These are phyloP conservation scores for Zygoascus biomembranicola DNA, from an alignment of 805 yeast species.

Conservation along the genomic window DNA sequence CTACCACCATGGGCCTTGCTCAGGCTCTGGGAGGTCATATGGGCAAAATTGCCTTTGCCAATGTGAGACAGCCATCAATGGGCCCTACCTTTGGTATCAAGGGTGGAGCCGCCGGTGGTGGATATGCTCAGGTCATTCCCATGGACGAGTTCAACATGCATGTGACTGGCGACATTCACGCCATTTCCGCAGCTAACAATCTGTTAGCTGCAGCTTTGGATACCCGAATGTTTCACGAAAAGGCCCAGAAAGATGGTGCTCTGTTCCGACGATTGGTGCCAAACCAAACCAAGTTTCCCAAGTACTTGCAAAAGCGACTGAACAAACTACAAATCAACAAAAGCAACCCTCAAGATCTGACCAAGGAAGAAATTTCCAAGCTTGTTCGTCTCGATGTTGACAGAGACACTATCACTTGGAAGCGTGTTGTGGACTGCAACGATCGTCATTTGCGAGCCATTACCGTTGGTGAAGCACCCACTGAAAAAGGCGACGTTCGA, in stretches of 20 bases:
- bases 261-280: slow-evolving; percentile 83
- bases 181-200: slow-evolving; percentile 89
- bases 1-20: slow-evolving; percentile 91
- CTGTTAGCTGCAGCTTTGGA: slow-evolving; percentile 93
- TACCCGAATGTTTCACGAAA: slow-evolving; percentile 93
- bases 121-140: slow-evolving; percentile 94
- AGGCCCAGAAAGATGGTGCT: slow-evolving; percentile 71
- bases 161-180: slow-evolving; percentile 95
- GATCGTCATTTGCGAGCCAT: slow-evolving; percentile 86
- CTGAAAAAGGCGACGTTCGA: slow-evolving; percentile 83
- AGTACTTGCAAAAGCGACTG: slow-evolving; percentile 69
- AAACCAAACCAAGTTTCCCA: slow-evolving; percentile 67
- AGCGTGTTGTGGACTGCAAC: slow-evolving; percentile 89
- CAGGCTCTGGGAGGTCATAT: slow-evolving; percentile 93
- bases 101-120: slow-evolving; percentile 99
- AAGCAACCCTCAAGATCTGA: slow-evolving; percentile 70
- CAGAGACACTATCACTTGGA: slow-evolving; percentile 83
- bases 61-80: slow-evolving; percentile 96
- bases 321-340: slow-evolving; percentile 68
- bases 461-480: slow-evolving; percentile 85
- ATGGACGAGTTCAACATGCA: slow-evolving; percentile 99
- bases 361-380: slow-evolving; percentile 59
- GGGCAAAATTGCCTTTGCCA: slow-evolving; percentile 76
- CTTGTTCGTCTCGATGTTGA: slow-evolving; percentile 84
- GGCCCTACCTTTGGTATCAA: slow-evolving; percentile 98